phyloP scores from a whole-genome alignment of 495 filamentous ascomycete genomes.

The Sabuloglossum arenarium region DNA sequence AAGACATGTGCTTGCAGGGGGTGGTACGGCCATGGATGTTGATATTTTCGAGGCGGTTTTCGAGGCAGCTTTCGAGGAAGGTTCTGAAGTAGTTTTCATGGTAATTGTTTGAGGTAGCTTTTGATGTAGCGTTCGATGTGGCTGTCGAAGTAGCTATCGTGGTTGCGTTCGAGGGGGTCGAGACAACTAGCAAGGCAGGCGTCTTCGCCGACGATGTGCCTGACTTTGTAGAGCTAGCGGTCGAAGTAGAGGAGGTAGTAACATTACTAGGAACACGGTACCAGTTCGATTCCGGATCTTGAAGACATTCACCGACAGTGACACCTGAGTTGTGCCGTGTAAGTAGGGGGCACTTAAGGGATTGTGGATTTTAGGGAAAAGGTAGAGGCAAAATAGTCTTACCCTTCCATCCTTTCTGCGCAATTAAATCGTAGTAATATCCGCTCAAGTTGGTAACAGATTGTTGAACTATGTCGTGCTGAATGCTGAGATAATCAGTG shows the following conservation, averaged over 20 bases:
- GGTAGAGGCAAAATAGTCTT: no score
- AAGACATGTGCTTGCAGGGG: not conserved
- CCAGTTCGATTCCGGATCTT: not conserved
- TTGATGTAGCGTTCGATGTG: no score
- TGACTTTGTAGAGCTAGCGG: no score
- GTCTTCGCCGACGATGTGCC: no score
- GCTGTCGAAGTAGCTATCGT: no score
- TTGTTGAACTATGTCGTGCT: not conserved
- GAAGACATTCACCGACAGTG: slow-evolving; percentile 1
- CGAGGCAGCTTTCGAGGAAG: not conserved
- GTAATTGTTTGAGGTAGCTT: no score
- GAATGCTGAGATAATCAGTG: not conserved
- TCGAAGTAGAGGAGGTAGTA: not conserved
- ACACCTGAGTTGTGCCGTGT: no score
- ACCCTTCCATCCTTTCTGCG: not conserved
- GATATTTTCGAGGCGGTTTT: not conserved
- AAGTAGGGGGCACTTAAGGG: no score
- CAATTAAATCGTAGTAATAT: not conserved
- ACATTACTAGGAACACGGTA: not conserved
- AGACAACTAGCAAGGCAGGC: not conserved
- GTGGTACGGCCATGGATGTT: not conserved
- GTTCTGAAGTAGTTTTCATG: not conserved
- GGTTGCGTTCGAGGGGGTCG: not conserved
- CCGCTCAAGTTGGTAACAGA: not conserved
- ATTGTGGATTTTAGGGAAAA: no score